A percentile compares a stretch with the other conserved stretches of the same genome.
These are phyloP conservation scores for Ogataea populi-albae DNA, from an alignment of 805 yeast species.

Conservation along the genomic window DNA sequence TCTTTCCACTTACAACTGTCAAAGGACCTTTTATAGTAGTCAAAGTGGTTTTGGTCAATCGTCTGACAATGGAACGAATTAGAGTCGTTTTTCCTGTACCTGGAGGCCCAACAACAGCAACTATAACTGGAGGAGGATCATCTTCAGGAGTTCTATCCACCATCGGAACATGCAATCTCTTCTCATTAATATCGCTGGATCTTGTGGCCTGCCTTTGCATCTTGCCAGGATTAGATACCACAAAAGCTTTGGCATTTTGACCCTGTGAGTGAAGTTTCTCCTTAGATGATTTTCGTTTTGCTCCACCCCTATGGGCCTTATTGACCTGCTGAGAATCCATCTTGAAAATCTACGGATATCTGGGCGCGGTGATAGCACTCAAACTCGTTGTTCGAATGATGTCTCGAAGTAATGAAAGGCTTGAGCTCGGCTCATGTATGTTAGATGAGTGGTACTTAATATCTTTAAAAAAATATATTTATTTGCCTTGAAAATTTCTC, in stretches of 20 bases:
- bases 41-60: slow-evolving; percentile 83
- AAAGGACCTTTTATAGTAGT: slow-evolving; percentile 92
- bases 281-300: slow-evolving; percentile 59
- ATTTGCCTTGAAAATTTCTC: slow-evolving; percentile 2
- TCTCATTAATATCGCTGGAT: slow-evolving; percentile 78
- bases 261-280: slow-evolving; percentile 89
- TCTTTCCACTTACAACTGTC: slow-evolving; percentile 93
- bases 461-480: neutral
- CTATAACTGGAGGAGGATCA: slow-evolving; percentile 94
- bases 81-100: slow-evolving; percentile 97
- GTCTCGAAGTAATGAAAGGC: no score
- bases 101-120: slow-evolving; percentile 97
- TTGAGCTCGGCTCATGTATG: no score
- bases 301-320: slow-evolving; percentile 75
- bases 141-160: slow-evolving; percentile 96
- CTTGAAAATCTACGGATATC: no score
- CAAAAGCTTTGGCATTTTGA: slow-evolving; percentile 77
- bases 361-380: no score
- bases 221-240: slow-evolving; percentile 81
- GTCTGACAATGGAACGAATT: slow-evolving; percentile 80
- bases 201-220: slow-evolving; percentile 81
- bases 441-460: neutral
- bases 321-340: slow-evolving; percentile 41
- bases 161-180: slow-evolving; percentile 93
- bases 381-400: no score